phyloP scores from a whole-genome alignment of 306 rosid genomes.

The Malus fusca region DNA sequence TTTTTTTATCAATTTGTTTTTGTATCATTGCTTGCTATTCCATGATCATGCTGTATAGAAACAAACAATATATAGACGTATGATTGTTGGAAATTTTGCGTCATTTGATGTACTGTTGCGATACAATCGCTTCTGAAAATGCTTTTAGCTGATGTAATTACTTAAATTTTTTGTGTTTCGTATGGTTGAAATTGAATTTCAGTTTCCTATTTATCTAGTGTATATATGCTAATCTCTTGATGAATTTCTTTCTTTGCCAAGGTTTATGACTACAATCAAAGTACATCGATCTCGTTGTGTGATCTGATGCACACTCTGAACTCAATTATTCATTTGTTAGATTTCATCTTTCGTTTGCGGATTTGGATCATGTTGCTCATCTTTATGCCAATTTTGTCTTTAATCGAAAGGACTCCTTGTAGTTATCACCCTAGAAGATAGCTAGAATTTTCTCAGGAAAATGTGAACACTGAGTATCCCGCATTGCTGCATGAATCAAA shows the following conservation, averaged over 20 bases:
- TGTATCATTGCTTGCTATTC: neutral
- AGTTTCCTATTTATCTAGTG: neutral
- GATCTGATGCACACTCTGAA: too few relatives aligned
- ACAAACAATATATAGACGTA: neutral
- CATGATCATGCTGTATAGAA: neutral
- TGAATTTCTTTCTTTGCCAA: too few relatives aligned
- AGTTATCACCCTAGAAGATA: neutral
- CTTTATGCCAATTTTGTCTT: neutral
- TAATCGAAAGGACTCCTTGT: neutral
- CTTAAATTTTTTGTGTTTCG: too few relatives aligned
- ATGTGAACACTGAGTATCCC: slow-evolving; percentile 84
- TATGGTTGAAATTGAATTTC: neutral
- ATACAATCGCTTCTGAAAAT: too few relatives aligned
- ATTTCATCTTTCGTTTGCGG: too few relatives aligned
- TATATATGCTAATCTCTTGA: too few relatives aligned
- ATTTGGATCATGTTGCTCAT: neutral
- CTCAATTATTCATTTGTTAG: too few relatives aligned
- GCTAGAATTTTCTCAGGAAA: slow-evolving; percentile 45
- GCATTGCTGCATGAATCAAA: slow-evolving; percentile 84
- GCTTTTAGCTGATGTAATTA: too few relatives aligned
- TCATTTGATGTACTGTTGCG: too few relatives aligned
- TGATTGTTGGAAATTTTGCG: neutral
- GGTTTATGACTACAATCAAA: too few relatives aligned
- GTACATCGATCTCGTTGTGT: too few relatives aligned
- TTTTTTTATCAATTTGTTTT: neutral